These are phyloP conservation scores for Pythium brachiatum DNA, from an alignment of 352 stramenopile species.

Conservation along the genomic window DNA sequence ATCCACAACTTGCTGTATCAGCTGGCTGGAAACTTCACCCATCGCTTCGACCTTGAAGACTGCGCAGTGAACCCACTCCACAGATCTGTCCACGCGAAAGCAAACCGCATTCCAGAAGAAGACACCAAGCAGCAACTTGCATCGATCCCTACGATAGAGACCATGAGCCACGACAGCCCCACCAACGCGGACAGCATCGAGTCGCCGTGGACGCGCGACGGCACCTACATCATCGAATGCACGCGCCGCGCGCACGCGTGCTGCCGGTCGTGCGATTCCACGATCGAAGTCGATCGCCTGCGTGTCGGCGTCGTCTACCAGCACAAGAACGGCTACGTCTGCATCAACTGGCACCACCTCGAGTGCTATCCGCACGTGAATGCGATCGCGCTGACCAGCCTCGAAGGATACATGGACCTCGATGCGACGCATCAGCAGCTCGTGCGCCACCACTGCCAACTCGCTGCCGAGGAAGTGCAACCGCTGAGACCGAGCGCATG, in stretches of 20 bases:
- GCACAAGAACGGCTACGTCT: constrained; percentile 79
- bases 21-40: background rate
- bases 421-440: constrained; percentile 52
- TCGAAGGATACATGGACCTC: constrained; percentile 74
- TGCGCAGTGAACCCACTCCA: background rate
- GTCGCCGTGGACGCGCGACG: constrained; percentile 74
- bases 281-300: constrained; percentile 60
- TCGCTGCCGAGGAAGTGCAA: constrained; percentile 9
- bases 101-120: background rate
- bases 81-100: background rate
- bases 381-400: constrained; percentile 53
- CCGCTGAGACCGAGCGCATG: constrained; percentile 23
- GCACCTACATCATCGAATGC: constrained; percentile 79
- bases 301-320: constrained; percentile 79
- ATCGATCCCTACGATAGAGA: background rate
- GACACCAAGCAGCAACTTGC: background rate
- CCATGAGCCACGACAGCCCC: constrained; percentile 25
- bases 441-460: constrained; percentile 30
- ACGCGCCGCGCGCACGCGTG: constrained; percentile 65
- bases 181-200: constrained; percentile 27
- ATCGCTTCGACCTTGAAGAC: background rate
- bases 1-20: constrained; percentile 2
- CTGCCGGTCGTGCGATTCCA: constrained; percentile 73
- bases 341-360: constrained; percentile 85
- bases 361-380: constrained; percentile 68